A percentile compares a stretch with the other conserved stretches of the same genome.
phyloP scores from a whole-genome alignment of 2,329 filamentous ascomycete species.

The Colletotrichum lentis region DNA sequence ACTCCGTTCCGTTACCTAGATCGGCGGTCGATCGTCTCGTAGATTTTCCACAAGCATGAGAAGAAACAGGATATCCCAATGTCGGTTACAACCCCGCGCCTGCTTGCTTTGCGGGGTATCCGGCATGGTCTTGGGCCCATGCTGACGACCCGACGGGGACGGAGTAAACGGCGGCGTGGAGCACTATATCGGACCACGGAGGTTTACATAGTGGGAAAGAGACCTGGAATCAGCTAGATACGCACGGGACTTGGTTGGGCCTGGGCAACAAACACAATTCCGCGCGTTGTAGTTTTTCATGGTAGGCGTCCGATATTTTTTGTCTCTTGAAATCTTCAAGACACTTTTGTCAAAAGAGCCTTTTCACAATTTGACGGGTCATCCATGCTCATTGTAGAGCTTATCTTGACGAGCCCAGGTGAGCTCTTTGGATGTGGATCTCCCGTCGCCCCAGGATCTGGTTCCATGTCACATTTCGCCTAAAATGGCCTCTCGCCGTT shows the following conservation, averaged over 20 bases:
- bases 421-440: neutral
- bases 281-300: no score
- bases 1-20: no score
- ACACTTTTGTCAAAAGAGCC: no score
- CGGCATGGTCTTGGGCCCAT: neutral
- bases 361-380: neutral
- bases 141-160: neutral
- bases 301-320: no score
- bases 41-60: no score
- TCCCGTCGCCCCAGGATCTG: neutral
- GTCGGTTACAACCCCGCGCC: slow-evolving; percentile 45
- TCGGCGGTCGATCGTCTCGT: no score
- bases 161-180: no score
- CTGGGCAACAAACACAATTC: no score
- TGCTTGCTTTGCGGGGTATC: neutral
- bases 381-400: neutral
- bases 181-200: no score
- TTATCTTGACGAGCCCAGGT: neutral
- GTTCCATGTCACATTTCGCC: neutral
- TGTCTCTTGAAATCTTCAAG: neutral
- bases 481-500: neutral
- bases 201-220: neutral
- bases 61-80: no score
- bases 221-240: neutral
- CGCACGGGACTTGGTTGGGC: no score